A percentile compares a stretch with the other conserved stretches of the same genome.
These are phyloP conservation scores for Cucurbita ficifolia DNA, from an alignment of 306 rosid species.

Conservation along the genomic window DNA sequence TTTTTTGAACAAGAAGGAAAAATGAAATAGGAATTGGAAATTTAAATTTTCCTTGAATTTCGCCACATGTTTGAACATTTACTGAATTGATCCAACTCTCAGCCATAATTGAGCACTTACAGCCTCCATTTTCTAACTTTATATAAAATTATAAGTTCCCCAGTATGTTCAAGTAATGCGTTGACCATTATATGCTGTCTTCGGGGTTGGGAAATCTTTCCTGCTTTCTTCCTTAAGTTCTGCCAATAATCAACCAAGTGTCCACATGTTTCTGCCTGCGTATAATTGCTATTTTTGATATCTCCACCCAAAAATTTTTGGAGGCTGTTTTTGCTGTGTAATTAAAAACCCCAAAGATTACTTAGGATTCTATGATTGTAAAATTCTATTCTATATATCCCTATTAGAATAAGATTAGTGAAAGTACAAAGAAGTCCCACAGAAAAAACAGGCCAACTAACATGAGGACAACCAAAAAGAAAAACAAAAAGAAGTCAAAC, in stretches of 20 bases:
- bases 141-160: not conserved
- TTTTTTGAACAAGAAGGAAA: not conserved
- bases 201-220: not conserved
- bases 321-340: not conserved
- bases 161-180: not conserved
- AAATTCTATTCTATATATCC: not conserved
- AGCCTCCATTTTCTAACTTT: not conserved
- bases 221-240: not conserved
- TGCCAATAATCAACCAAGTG: not conserved
- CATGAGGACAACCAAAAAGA: not conserved
- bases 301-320: not conserved
- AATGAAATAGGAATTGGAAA: not conserved
- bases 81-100: not conserved
- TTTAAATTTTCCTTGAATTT: not conserved
- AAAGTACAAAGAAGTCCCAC: not conserved
- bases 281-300: not conserved
- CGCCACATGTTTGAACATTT: not conserved
- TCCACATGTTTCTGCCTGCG: not conserved
- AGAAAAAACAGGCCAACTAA: not conserved
- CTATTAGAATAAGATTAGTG: not conserved
- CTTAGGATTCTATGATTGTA: not conserved
- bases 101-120: not conserved
- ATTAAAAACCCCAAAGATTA: not conserved
- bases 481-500: not conserved
- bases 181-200: not conserved